phyloP scores from a whole-genome alignment of 148 eudicot genomes.

The Rheum nobile region DNA sequence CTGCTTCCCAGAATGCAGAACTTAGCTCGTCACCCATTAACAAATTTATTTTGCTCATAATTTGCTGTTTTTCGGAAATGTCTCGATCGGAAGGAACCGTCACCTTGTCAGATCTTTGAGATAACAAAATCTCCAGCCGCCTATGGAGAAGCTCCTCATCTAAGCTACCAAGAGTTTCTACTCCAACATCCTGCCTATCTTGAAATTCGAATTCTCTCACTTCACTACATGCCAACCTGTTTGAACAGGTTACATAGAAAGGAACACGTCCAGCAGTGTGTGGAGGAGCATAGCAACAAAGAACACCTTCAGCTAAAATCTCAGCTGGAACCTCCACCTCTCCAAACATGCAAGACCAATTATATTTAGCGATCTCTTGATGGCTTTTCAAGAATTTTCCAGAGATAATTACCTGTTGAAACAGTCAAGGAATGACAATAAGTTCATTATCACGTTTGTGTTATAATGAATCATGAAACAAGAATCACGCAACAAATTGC shows the following conservation, averaged over 20 bases:
- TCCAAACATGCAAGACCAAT: conserved; percentile 97
- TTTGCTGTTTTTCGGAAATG: conserved; percentile 14
- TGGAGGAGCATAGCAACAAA: conserved; percentile 66
- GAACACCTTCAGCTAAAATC: conserved; percentile 54
- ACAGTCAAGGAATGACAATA: not conserved
- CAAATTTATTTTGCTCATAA: conserved; percentile 19
- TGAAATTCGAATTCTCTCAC: conserved; percentile 85
- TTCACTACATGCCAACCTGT: conserved; percentile 97
- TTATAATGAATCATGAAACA: not conserved
- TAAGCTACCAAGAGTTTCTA: conserved; percentile 22
- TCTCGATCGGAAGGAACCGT: conserved; percentile 13
- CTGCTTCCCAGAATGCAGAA: conserved; percentile 15
- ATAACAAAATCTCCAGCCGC: conserved; percentile 27
- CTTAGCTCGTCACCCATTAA: conserved; percentile 26
- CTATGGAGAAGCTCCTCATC: conserved; percentile 26
- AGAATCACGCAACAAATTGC: not conserved
- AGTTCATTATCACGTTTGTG: not conserved
- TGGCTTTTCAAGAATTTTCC: conserved; percentile 72
- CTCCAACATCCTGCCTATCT: conserved; percentile 24
- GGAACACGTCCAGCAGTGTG: conserved; percentile 77
- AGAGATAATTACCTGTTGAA: conserved; percentile 51
- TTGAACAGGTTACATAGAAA: conserved; percentile 83
- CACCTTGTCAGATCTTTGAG: conserved; percentile 14
- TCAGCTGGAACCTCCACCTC: conserved; percentile 90
- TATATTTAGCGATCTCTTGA: conserved; percentile 40